These are phyloP conservation scores for Candida railenensis DNA, from an alignment of 805 yeast genomes.

Conservation along the genomic window DNA sequence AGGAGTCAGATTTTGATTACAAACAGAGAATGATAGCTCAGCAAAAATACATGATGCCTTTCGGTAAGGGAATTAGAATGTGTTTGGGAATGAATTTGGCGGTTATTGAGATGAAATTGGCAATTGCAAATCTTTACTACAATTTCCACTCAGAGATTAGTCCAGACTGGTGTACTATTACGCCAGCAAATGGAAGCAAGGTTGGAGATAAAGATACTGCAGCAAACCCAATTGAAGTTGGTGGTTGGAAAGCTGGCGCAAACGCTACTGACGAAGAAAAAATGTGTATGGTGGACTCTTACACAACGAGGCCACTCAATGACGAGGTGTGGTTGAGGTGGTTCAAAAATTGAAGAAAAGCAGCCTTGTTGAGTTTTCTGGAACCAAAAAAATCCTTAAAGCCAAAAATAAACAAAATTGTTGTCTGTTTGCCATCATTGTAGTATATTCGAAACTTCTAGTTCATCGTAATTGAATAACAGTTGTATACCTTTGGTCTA, in stretches of 20 bases:
- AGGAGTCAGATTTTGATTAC: slow-evolving; percentile 32
- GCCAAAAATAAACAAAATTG: too few species aligned
- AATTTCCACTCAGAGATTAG: slow-evolving; percentile 41
- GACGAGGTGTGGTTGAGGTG: slow-evolving; percentile 55
- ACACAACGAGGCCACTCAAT: slow-evolving; percentile 50
- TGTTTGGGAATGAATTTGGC: slow-evolving; percentile 74
- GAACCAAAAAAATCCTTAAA: neutral
- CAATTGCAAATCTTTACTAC: slow-evolving; percentile 53
- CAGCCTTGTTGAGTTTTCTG: neutral
- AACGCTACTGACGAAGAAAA: slow-evolving; percentile 39
- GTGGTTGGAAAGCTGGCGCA: slow-evolving; percentile 14
- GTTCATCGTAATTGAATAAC: too few species aligned
- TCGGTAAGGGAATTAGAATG: slow-evolving; percentile 74
- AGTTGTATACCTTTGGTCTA: too few species aligned
- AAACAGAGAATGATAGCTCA: slow-evolving; percentile 39
- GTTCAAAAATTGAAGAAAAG: slow-evolving; percentile 12
- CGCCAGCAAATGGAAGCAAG: slow-evolving; percentile 5
- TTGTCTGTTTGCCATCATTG: too few species aligned
- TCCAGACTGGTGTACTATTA: slow-evolving; percentile 43
- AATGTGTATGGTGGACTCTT: slow-evolving; percentile 58
- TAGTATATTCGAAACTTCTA: too few species aligned
- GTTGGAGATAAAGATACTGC: slow-evolving; percentile 9
- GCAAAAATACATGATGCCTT: slow-evolving; percentile 59
- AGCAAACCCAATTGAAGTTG: slow-evolving; percentile 18
- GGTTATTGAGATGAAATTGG: slow-evolving; percentile 60